These are phyloP conservation scores for Cystobasidium sp. DNA, from an alignment of 1,284 basidiomycete species.

Conservation along the genomic window DNA sequence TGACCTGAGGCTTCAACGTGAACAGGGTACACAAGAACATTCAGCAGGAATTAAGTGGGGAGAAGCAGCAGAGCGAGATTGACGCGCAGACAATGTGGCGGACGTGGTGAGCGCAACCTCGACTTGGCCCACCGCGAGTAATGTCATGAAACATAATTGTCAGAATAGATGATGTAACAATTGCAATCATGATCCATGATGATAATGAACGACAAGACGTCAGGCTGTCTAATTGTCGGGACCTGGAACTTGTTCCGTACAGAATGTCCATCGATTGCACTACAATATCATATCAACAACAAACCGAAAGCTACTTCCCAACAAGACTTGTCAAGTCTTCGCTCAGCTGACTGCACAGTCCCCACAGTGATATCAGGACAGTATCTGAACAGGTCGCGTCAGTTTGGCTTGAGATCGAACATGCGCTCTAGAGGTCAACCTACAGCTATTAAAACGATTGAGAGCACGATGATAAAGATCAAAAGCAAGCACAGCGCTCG, in stretches of 20 bases:
- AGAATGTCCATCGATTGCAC: no score
- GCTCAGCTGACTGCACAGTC: no score
- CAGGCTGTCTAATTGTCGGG: no score
- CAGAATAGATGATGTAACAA: conserved; percentile 4
- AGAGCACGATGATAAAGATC: conserved; percentile 76
- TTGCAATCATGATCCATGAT: conserved; percentile 2
- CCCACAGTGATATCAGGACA: no score
- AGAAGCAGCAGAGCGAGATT: conserved; percentile 40
- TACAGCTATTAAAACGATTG: conserved; percentile 89
- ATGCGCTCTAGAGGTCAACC: not conserved
- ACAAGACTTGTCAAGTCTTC: no score
- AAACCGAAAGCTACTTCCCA: no score
- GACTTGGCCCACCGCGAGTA: not conserved
- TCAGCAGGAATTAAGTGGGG: conserved; percentile 37
- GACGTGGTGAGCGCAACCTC: conserved; percentile 22
- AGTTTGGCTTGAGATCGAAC: no score
- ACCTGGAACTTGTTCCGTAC: no score
- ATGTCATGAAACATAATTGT: not conserved
- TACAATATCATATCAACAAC: no score
- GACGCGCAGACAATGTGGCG: conserved; percentile 44
- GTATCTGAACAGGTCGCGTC: no score
- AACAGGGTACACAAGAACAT: conserved; percentile 44
- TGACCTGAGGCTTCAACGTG: not conserved
- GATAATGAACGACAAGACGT: not conserved
- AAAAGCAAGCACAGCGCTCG: conserved; percentile 88